Base-by-base conservation (phyloP, 1,284 basidiomycete genomes). In the Cystobasidium slooffiae region DNA sequence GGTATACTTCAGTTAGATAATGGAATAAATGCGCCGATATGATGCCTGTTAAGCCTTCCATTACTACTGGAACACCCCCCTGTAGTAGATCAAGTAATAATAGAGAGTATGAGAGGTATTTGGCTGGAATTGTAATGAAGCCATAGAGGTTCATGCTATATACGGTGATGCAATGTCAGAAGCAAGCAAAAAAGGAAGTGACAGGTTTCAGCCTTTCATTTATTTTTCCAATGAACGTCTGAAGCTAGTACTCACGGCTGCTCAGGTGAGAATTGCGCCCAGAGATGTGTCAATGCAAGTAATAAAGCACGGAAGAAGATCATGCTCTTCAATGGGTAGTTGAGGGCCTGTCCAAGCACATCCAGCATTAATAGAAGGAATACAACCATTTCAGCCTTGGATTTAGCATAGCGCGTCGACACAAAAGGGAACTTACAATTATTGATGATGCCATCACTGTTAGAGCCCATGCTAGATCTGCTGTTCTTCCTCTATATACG, bases 91-190 rank as follows among this genome's bases (percentile, higher is more conserved):
- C 74, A 14, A 75, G 46, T 37, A 49, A 44, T 20, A 94, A 86
- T 78, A 94, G 86, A 52, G 88, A 85, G 80, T 89, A 92, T 0
- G 93, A 91, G 76, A 91, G 87, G 81, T 90, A 94, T 74, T 84
- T 83, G 75, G 91, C 82, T 0, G 90, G 91, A 75, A 93, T 80
- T 12, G 86, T 87, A 78, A 93, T 75, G 59, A 93, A 85, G 6
- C 91, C 91, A 84, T 91, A 88, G 74, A 93, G 80, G 16, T 89
- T 91, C 12, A 89, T 88, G 79, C 76, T 78, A 64, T 12, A 9
- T 14, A 18, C 39, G 37, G 14, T 16, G 20, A 62, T n/a, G n/a
- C n/a, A 14, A 20, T 43, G 47, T 59, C 31, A 56, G 39, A 18
- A 18, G 9, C 41, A 24, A 4, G 37, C 4, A 7, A 49, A 14